Evolutionary conservation across 1,284 basidiomycete genomes (phyloP).

Genomic region (Grifola frondosa): DNA sequence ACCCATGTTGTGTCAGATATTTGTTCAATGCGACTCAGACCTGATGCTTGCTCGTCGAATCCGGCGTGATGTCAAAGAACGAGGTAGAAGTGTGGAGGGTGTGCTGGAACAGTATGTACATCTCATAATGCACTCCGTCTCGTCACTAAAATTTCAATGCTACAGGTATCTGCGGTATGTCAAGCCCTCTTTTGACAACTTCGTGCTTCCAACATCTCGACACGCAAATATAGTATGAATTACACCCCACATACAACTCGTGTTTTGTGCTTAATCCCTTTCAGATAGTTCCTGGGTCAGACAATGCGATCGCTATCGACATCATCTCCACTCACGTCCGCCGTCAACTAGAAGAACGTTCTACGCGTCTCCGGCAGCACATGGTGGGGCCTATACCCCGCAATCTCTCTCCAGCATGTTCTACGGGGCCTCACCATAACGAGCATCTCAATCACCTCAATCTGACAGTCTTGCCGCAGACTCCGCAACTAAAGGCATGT

Average conservation of each 20-base stretch:
- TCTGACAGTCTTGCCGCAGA: constrained; percentile 74
- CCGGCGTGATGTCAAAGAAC: constrained; percentile 83
- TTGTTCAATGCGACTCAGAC: constrained; percentile 91
- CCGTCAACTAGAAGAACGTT: constrained; percentile 78
- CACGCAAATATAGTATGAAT: constrained; percentile 82
- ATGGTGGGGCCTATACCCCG: constrained; percentile 48
- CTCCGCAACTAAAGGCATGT: constrained; percentile 75
- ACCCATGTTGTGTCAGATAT: constrained; percentile 49
- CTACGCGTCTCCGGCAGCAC: constrained; percentile 71
- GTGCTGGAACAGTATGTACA: constrained; percentile 80
- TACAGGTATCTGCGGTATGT: constrained; percentile 86
- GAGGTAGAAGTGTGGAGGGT: constrained; percentile 83
- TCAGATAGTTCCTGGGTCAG: constrained; percentile 88
- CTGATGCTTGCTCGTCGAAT: constrained; percentile 96
- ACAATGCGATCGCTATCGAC: constrained; percentile 90
- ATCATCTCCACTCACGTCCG: constrained; percentile 91
- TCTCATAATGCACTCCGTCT: neutral
- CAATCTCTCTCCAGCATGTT: constrained; percentile 12
- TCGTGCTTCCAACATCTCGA: constrained; percentile 86
- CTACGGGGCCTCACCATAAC: constrained; percentile 13
- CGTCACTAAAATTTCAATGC: constrained; percentile 5
- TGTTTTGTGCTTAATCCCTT: neutral
- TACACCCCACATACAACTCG: neutral
- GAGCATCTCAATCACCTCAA: constrained; percentile 55
- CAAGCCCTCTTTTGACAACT: constrained; percentile 92